Percentiles rank a stretch among this genome's conserved stretches.
phyloP scores from a whole-genome alignment of 1,284 basidiomycete species.

The Rhodofomes roseus region DNA sequence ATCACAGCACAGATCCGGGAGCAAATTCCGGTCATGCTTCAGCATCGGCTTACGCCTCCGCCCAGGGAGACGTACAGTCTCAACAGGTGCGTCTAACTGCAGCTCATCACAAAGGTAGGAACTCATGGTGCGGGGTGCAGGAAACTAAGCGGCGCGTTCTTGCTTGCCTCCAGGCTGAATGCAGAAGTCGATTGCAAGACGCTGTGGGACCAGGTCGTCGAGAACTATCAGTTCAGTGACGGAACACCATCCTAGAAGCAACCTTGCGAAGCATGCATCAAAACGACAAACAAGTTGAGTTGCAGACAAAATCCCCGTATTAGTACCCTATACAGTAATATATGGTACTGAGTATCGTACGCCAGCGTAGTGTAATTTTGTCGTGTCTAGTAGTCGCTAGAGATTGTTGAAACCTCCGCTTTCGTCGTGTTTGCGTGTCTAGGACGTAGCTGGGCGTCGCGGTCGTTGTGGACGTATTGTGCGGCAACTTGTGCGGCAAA shows the following conservation, averaged over 20 bases:
- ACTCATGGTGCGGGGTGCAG: slow-evolving; percentile 32
- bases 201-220: slow-evolving; percentile 70
- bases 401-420: background rate
- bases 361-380: background rate
- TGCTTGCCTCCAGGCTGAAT: slow-evolving; percentile 82
- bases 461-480: background rate
- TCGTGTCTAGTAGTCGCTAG: background rate
- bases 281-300: too few species aligned
- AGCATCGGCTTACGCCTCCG: slow-evolving; percentile 87
- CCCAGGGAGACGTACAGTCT: slow-evolving; percentile 93
- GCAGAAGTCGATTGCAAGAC: slow-evolving; percentile 73
- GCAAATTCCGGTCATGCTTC: slow-evolving; percentile 90
- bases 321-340: background rate
- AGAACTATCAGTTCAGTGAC: slow-evolving; percentile 19
- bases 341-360: background rate
- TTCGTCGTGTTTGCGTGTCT: background rate
- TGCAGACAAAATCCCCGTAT: background rate
- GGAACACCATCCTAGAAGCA: background rate
- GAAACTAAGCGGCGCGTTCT: slow-evolving; percentile 92
- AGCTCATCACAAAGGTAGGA: slow-evolving; percentile 4
- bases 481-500: background rate
- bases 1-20: slow-evolving; percentile 75
- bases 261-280: background rate
- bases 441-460: background rate
- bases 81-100: slow-evolving; percentile 57